phyloP scores from a whole-genome alignment of 257 asterid genomes.

The Rauvolfia tetraphylla region DNA sequence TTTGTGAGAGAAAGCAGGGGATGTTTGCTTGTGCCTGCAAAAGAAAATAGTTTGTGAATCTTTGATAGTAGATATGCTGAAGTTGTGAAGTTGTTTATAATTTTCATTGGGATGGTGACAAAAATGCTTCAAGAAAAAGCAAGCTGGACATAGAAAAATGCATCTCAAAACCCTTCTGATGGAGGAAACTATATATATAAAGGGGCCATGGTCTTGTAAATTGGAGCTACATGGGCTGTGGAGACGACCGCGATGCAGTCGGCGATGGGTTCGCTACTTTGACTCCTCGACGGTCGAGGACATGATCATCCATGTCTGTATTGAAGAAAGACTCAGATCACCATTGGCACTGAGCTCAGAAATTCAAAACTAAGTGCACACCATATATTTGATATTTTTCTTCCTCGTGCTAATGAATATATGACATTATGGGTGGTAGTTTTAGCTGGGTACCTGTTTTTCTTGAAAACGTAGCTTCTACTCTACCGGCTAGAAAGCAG shows the following conservation, averaged over 20 bases:
- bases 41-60: conserved; percentile 13
- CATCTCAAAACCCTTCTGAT: neutral
- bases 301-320: conserved; percentile 15
- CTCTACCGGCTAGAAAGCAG: neutral
- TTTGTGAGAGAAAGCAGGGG: conserved; percentile 28
- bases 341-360: no score
- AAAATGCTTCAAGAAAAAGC: conserved; percentile 49
- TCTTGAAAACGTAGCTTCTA: neutral
- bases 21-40: conserved; percentile 54
- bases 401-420: neutral
- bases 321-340: neutral
- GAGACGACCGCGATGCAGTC: conserved; percentile 74
- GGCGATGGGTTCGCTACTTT: conserved; percentile 74
- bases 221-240: conserved; percentile 51
- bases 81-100: conserved; percentile 9
- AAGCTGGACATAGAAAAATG: conserved; percentile 2
- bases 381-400: neutral
- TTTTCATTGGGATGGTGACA: conserved; percentile 46
- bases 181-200: neutral
- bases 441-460: no score
- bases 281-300: conserved; percentile 59
- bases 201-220: conserved; percentile 33
- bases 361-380: no score
- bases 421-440: no score
- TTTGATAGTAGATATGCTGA: conserved; percentile 4